These are phyloP conservation scores for Theobroma grandiflorum DNA, from an alignment of 441 rosid genomes.

Conservation along the genomic window DNA sequence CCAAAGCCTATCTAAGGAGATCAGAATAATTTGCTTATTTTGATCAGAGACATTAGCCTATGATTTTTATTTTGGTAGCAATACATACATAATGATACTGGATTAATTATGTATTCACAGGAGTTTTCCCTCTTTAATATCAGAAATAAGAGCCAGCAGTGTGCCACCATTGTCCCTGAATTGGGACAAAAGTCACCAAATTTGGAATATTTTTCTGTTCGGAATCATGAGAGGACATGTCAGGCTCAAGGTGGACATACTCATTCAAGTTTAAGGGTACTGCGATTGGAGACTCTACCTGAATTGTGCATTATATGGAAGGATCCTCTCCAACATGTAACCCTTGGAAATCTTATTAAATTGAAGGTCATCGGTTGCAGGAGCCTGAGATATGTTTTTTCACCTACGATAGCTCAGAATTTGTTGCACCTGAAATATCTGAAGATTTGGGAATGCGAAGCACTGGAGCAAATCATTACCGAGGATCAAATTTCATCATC, in stretches of 20 bases:
- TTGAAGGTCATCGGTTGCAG: neutral
- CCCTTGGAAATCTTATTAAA: constrained; percentile 19
- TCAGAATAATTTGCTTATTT: too few species aligned
- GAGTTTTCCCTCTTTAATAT: neutral
- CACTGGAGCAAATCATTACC: constrained; percentile 15
- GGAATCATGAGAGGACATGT: too few species aligned
- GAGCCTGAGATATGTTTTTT: constrained; percentile 18
- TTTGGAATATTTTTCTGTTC: neutral
- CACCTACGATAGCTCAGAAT: constrained; percentile 23
- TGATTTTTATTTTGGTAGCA: neutral
- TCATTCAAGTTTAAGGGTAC: constrained; percentile 1
- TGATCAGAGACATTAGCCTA: too few species aligned
- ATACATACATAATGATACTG: neutral
- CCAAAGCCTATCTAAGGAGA: too few species aligned
- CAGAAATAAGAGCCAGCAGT: neutral
- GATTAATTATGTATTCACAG: neutral
- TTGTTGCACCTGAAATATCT: constrained; percentile 7
- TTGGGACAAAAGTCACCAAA: neutral
- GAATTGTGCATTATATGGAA: neutral
- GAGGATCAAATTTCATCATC: neutral
- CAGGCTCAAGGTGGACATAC: neutral
- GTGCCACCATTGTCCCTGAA: neutral
- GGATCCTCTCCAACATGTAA: neutral
- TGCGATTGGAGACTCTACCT: neutral
- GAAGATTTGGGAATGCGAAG: neutral